Percentiles rank a stretch among this genome's conserved stretches.
Evolutionary conservation across 768 basidiomycete genomes (phyloP).

Genomic region (Dentipellis sp.): DNA sequence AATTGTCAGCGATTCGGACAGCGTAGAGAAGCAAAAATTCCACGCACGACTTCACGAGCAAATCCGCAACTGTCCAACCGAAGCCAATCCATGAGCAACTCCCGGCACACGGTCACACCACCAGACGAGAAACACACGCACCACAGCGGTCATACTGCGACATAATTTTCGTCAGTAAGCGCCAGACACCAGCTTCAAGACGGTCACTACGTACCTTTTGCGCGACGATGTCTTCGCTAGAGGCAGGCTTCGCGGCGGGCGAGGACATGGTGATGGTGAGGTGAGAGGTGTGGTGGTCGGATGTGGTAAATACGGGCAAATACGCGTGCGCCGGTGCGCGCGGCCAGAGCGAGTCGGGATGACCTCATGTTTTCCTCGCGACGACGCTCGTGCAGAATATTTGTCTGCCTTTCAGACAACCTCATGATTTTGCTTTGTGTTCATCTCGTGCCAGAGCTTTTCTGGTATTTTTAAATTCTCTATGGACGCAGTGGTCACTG

Average conservation of each 20-base stretch:
- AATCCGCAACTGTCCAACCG: conserved; percentile 51
- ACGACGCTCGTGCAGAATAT: too few relatives aligned
- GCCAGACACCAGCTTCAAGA: too few relatives aligned
- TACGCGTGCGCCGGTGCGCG: neutral
- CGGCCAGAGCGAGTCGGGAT: too few relatives aligned
- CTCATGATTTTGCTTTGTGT: too few relatives aligned
- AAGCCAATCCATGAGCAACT: conserved; percentile 9
- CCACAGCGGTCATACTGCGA: conserved; percentile 77
- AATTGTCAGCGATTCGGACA: conserved; percentile 7
- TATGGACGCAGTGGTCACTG: too few relatives aligned
- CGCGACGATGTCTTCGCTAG: conserved; percentile 84
- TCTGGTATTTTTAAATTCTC: too few relatives aligned
- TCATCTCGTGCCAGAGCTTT: too few relatives aligned
- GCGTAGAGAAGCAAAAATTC: neutral
- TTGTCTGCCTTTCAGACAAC: too few relatives aligned
- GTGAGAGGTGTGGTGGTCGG: neutral
- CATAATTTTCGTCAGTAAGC: too few relatives aligned
- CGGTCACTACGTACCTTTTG: conserved; percentile 56
- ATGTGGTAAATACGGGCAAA: conserved; percentile 7
- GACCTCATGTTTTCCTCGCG: too few relatives aligned
- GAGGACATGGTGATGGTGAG: conserved; percentile 30
- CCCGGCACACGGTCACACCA: neutral
- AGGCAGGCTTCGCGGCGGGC: conserved; percentile 44
- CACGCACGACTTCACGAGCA: conserved; percentile 79
- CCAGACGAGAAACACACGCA: neutral